Conservation (phyloP, 306 rosid genomes). For the Cucumis cinereus region DNA sequence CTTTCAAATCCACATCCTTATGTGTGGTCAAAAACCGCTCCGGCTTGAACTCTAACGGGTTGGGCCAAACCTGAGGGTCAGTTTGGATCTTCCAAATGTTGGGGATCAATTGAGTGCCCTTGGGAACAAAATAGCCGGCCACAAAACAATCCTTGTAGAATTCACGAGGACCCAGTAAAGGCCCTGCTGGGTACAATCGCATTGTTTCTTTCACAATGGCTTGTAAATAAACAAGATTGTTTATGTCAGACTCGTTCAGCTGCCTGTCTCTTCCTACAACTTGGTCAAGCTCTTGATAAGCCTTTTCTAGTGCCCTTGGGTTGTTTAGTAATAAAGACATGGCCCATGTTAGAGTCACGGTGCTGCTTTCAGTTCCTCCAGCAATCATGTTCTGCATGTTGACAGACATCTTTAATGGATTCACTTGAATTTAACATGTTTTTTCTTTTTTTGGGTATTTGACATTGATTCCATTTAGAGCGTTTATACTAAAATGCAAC, state of each 20-base stretch:
- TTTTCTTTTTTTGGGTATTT: too few species aligned
- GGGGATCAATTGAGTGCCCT: constrained; percentile 30
- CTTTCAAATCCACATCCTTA: constrained; percentile 9
- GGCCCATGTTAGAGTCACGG: constrained; percentile 17
- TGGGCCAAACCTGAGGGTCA: constrained; percentile 12
- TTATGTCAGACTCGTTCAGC: constrained; percentile 12
- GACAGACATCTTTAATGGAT: too few species aligned
- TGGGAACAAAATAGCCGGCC: constrained; percentile 23
- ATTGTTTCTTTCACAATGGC: constrained; percentile 38
- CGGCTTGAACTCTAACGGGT: constrained; percentile 17
- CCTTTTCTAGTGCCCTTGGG: background rate
- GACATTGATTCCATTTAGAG: background rate
- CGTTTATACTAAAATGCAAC: too few species aligned
- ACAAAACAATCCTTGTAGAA: constrained; percentile 29
- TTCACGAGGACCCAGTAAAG: constrained; percentile 19
- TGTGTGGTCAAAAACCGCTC: constrained; percentile 29
- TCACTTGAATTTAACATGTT: too few species aligned
- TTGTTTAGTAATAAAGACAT: constrained; percentile 12
- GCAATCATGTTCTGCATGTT: constrained; percentile 7
- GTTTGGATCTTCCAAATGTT: constrained; percentile 35
- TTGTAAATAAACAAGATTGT: constrained; percentile 25
- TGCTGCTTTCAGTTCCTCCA: constrained; percentile 13
- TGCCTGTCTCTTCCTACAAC: constrained; percentile 10
- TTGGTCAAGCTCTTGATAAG: constrained; percentile 14
- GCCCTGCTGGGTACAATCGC: constrained; percentile 38